phyloP scores from a whole-genome alignment of 345 rosid species.

The Gossypium rotundifolium region DNA sequence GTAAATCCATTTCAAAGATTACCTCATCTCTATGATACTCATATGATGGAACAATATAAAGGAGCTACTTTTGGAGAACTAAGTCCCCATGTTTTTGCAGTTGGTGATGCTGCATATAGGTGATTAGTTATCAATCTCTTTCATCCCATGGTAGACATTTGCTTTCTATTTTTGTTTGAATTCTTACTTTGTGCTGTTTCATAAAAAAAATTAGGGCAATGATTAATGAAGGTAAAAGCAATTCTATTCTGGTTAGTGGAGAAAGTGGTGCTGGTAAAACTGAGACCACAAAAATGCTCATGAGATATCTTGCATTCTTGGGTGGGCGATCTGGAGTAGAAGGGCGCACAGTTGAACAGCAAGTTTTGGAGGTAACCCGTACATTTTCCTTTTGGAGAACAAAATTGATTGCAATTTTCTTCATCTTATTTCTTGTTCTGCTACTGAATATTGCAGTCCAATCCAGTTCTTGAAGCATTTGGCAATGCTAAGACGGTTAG shows the following conservation, averaged over 20 bases:
- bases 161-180: not conserved
- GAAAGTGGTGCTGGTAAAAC: constrained; percentile 98
- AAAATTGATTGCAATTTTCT: not conserved
- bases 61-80: constrained; percentile 21
- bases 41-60: constrained; percentile 21
- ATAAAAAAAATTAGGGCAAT: constrained; percentile 39
- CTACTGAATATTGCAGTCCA: constrained; percentile 45
- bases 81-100: constrained; percentile 20
- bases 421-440: not conserved
- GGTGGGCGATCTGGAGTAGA: constrained; percentile 69
- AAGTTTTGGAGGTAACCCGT: constrained; percentile 61
- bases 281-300: constrained; percentile 87
- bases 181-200: constrained; percentile 1
- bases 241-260: constrained; percentile 72
- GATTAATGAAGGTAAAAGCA: constrained; percentile 66
- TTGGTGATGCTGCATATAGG: constrained; percentile 19
- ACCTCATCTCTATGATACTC: constrained; percentile 18
- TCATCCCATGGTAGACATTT: not conserved
- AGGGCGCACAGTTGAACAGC: constrained; percentile 76
- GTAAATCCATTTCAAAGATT: constrained; percentile 22
- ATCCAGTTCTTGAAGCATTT: constrained; percentile 90
- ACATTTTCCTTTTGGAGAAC: not conserved
- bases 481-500: constrained; percentile 90
- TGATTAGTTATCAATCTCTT: not conserved
- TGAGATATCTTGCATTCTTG: constrained; percentile 89